Evolutionary conservation across 495 filamentous ascomycete genomes (phyloP), one percentile per base, ranked within the genome.

Genomic region (Neurospora terricola): DNA sequence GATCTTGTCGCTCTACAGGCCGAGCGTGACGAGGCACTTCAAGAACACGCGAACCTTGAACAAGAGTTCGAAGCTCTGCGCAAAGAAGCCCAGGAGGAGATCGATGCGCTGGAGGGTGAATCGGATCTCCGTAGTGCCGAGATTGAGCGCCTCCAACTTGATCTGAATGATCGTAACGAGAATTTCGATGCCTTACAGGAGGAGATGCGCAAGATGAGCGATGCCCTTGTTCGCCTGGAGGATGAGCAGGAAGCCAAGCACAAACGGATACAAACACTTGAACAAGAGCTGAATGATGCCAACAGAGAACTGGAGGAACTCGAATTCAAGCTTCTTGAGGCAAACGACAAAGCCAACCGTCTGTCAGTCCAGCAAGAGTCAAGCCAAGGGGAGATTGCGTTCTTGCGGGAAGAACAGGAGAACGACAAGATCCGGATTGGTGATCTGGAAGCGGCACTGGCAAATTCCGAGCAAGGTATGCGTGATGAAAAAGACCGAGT

Each of bases 391-490:
- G 96, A 99, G 82, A 97, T 98, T 80, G 89, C 91, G 0, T 99
- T 99, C 88, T 80, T 99, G 36, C 90, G 96, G 7, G 96, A 99
- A 78, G 96, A 99, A 83, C 96, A 98, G 84, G 96, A 99, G 81
- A 90, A 88, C 42, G 96, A 99, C 81, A 99, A 98, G 87, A 98
- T 99, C 78, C 93, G 93, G 80, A 99, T 98, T 75, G 94, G 96
- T 27, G 93, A 98, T 75, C 84, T 98, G 5, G 93, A 97, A 77
- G 91, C 91, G 11, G 88, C 90, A 30, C 83, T 97, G 16, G 92
- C 93, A 80, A 90, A 88, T 42, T 87, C 90, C 72, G 88, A 93
- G 78, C 86, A 91, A 74, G 87, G 83, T 39, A 83, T 97, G 38
- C 86, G 90, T 45, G 94, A 93, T 68, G 94, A 98, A 77, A 90